Conservation (phyloP, 108 stramenopile species). For the Epipyxis sp. region DNA sequence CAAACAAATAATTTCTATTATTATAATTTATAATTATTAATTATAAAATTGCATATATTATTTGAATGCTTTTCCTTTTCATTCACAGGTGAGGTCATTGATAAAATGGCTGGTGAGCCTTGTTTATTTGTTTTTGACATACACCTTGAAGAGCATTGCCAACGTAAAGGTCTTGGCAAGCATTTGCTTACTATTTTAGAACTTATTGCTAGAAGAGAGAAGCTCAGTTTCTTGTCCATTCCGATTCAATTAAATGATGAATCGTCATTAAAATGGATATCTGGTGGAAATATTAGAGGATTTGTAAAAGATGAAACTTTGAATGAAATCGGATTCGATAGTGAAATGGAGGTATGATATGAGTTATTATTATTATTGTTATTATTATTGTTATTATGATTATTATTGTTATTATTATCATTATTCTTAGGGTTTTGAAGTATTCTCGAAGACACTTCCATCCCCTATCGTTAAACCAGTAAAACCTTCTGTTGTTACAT, state of each 20-base stretch:
- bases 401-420: no score
- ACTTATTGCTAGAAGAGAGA: slow-evolving; percentile 30
- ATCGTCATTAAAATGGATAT: neutral
- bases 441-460: neutral
- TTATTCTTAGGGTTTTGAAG: slow-evolving; percentile 22
- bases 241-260: slow-evolving; percentile 28
- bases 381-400: no score
- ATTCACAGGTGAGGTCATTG: slow-evolving; percentile 40
- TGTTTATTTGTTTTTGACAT: slow-evolving; percentile 27
- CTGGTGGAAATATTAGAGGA: neutral
- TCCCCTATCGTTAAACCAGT: neutral
- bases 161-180: slow-evolving; percentile 35
- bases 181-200: slow-evolving; percentile 34
- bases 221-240: slow-evolving; percentile 3
- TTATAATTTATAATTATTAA: no score
- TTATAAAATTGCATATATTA: no score
- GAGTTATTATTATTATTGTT: no score
- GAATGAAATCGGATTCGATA: slow-evolving; percentile 7
- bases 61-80: no score
- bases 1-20: no score
- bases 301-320: neutral
- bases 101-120: slow-evolving; percentile 36
- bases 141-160: neutral
- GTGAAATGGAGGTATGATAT: slow-evolving; percentile 27
- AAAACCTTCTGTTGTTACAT: neutral